Percentiles rank a stretch among this genome's conserved stretches.
Evolutionary conservation across 176 grass and related monocot genomes (phyloP).

Genomic region (Oryza coarctata): DNA sequence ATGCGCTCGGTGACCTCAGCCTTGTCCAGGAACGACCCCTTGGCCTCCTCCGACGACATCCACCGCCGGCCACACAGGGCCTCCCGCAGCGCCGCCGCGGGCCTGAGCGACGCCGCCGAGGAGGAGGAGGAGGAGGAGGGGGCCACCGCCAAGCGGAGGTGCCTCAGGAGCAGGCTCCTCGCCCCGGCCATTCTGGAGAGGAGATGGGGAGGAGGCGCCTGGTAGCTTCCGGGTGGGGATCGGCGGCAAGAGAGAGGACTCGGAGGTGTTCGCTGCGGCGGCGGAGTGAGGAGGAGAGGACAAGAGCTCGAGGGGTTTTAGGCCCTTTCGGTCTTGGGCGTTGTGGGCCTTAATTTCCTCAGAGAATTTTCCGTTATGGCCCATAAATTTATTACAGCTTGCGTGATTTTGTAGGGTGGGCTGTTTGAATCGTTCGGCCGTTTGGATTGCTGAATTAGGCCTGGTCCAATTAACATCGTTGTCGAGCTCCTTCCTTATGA

Average conservation of each 20-base stretch:
- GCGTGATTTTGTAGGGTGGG: no score
- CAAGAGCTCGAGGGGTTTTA: neutral
- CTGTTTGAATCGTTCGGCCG: no score
- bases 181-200: slow-evolving; percentile 24
- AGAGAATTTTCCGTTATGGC: no score
- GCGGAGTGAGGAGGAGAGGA: neutral
- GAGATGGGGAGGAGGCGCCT: neutral
- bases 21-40: slow-evolving; percentile 63
- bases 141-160: slow-evolving; percentile 40
- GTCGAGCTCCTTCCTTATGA: no score
- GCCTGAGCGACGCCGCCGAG: slow-evolving; percentile 28
- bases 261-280: neutral
- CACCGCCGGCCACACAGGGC: slow-evolving; percentile 38
- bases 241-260: neutral
- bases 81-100: slow-evolving; percentile 35
- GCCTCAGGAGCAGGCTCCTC: slow-evolving; percentile 53
- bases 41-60: slow-evolving; percentile 52
- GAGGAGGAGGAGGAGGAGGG: neutral
- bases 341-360: neutral
- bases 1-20: slow-evolving; percentile 52
- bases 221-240: neutral
- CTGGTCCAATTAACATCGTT: no score
- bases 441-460: no score
- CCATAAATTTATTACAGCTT: no score
- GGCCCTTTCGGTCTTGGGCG: neutral